Evolutionary conservation across 768 basidiomycete genomes (phyloP).

Genomic region (Tephrocybe sp.): DNA sequence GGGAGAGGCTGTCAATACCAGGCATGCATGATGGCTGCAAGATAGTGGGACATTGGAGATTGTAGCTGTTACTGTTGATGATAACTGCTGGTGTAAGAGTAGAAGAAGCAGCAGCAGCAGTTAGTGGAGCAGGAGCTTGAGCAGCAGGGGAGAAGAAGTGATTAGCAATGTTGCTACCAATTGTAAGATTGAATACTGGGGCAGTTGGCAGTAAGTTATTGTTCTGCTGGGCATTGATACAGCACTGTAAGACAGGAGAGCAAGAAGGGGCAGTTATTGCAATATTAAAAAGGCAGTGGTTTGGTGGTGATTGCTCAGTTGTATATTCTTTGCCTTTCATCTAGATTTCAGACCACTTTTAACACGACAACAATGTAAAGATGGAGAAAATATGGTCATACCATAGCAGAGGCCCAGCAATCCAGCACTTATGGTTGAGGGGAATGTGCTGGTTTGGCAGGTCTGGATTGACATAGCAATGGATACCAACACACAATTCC

Average conservation of each 20-base stretch:
- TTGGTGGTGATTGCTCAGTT: not conserved
- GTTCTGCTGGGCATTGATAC: not conserved
- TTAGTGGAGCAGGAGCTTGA: not conserved
- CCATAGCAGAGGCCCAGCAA: constrained; percentile 12
- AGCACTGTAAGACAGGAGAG: not conserved
- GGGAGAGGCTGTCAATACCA: not conserved
- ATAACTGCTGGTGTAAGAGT: not conserved
- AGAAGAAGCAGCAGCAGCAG: not conserved
- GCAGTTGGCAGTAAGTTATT: not conserved
- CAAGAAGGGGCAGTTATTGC: not conserved
- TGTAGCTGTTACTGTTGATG: not conserved
- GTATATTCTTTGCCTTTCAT: not conserved
- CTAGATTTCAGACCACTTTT: not conserved
- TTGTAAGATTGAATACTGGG: not conserved
- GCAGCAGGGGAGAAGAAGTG: not conserved
- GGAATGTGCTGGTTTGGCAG: constrained; percentile 12
- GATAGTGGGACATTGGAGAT: not conserved
- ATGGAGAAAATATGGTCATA: not conserved
- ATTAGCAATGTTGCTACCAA: not conserved
- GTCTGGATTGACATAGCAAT: not conserved
- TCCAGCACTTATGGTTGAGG: constrained; percentile 8
- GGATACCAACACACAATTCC: not conserved
- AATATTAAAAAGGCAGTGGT: not conserved
- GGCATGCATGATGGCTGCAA: not conserved
- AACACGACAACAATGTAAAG: not conserved